These are phyloP conservation scores for Arabidopsis hybrid DNA, from an alignment of 441 rosid genomes.

Conservation along the genomic window DNA sequence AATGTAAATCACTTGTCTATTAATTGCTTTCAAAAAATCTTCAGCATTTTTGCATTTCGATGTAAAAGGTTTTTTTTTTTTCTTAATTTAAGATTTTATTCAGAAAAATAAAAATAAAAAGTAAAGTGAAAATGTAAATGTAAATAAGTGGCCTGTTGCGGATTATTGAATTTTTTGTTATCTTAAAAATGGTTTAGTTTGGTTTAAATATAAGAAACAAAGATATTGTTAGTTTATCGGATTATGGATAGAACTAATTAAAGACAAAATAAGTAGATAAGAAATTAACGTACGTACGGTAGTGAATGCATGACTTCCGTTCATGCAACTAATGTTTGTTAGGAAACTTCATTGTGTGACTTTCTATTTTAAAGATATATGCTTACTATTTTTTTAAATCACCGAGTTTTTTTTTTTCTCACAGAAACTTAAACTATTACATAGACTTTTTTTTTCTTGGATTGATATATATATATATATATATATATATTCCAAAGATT, in stretches of 20 bases:
- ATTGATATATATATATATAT: background rate
- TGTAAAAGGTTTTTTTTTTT: no score
- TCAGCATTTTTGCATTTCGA: no score
- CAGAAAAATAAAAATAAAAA: no score
- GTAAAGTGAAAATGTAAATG: no score
- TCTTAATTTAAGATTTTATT: no score
- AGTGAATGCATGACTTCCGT: slow-evolving; percentile 39
- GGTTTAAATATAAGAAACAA: slow-evolving; percentile 8
- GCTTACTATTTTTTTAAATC: background rate
- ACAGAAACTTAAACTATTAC: slow-evolving; percentile 4
- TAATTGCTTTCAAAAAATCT: no score
- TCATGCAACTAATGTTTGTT: slow-evolving; percentile 34
- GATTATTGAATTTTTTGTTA: background rate
- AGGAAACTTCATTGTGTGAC: slow-evolving; percentile 6
- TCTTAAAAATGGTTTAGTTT: background rate
- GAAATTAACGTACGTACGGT: slow-evolving; percentile 41
- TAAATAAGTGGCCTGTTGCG: no score
- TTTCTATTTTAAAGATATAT: background rate
- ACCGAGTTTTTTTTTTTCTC: background rate
- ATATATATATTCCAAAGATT: no score
- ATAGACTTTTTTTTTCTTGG: background rate
- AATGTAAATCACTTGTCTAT: no score
- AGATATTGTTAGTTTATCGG: slow-evolving; percentile 23
- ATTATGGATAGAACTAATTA: slow-evolving; percentile 20
- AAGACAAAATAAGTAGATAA: slow-evolving; percentile 30